These are phyloP conservation scores for Pseudocercospora macadamiae DNA, from an alignment of 2,329 filamentous ascomycete species.

Conservation along the genomic window DNA sequence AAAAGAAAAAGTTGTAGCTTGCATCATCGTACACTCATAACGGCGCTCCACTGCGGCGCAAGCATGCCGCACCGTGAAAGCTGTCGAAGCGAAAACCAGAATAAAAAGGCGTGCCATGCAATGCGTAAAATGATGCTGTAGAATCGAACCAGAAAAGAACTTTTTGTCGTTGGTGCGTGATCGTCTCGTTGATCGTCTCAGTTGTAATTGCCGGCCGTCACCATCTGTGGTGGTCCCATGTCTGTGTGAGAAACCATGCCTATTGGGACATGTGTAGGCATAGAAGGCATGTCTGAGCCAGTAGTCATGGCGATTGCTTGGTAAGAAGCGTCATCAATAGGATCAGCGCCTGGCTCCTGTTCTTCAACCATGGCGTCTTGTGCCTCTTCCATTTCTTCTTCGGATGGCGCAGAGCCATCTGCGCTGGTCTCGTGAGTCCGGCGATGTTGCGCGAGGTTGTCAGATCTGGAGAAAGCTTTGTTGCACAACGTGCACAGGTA, in stretches of 20 bases:
- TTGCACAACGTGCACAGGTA: slow-evolving; percentile 98
- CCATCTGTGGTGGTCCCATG: slow-evolving; percentile 49
- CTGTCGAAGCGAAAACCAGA: slow-evolving; percentile 9
- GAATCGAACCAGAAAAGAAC: slow-evolving; percentile 9
- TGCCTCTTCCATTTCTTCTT: slow-evolving; percentile 86
- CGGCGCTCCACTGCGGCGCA: slow-evolving; percentile 19
- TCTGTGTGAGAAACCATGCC: slow-evolving; percentile 36
- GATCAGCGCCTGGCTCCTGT: slow-evolving; percentile 54
- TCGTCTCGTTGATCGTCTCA: slow-evolving; percentile 14
- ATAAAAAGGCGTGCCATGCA: slow-evolving; percentile 18
- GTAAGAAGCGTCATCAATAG: slow-evolving; percentile 30
- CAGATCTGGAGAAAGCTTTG: slow-evolving; percentile 97
- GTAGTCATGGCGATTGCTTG: slow-evolving; percentile 35
- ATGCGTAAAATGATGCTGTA: slow-evolving; percentile 11
- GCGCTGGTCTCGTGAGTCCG: slow-evolving; percentile 79
- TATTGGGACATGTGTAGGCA: slow-evolving; percentile 41
- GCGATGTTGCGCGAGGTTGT: slow-evolving; percentile 94
- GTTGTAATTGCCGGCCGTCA: slow-evolving; percentile 49
- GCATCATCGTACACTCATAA: slow-evolving; percentile 20
- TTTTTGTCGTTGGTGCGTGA: slow-evolving; percentile 12
- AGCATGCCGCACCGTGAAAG: slow-evolving; percentile 4
- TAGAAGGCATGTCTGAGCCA: slow-evolving; percentile 36
- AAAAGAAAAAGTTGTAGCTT: not conserved
- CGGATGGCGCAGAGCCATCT: slow-evolving; percentile 66
- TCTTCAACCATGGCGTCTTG: slow-evolving; percentile 82